Base-by-base conservation (phyloP, 1,284 basidiomycete species). In the Xanthoconium separans region DNA sequence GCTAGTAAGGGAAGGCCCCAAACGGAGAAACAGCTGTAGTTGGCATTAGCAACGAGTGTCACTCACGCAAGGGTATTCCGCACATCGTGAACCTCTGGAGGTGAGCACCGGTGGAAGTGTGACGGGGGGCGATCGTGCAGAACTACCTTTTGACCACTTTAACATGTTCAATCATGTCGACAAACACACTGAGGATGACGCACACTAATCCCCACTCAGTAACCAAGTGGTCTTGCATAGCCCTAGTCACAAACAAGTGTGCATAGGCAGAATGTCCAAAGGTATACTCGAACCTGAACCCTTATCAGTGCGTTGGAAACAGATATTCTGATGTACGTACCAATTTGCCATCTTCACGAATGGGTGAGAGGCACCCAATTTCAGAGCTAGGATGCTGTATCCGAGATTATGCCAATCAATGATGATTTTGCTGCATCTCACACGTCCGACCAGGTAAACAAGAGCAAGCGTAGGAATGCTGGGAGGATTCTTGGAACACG, bases 361-460 rank as follows among this genome's bases (percentile, higher is more conserved):
- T 0, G 77, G 70, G 63, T 93, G 89, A 0, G 72, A 68, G 0
- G 76, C 56, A 0, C 93, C 91, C 9, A 96, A 73, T 58, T 87
- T 87, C 56, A 99, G 74, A 0, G 89, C 91, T 33, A 99, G 81
- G 48, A 99, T 95, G 54, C 89, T 98, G 69, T 94, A 96, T 8
- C 95, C 95, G 10, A 96, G 83, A 70, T 99, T 99, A 70, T 99
- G 97, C 97, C 97, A 99, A 73, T 99, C 97, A 57, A 99, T 96
- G 53, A 99, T 89, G 56, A 99, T 78, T 63, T 91, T 91, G 58
- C 87, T 88, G 2, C 89, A 85, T 16, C 85, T 79, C 6, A 93
- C 65, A 47, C 74, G 71, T 22, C 82, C 81, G 0, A 90, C 84
- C 39, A 94, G 69, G 75, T 91, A 90, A 2, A 93, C 92, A 10